Evolutionary conservation across 116 monocot genomes (phyloP).

Genomic region (Iris pallida): DNA sequence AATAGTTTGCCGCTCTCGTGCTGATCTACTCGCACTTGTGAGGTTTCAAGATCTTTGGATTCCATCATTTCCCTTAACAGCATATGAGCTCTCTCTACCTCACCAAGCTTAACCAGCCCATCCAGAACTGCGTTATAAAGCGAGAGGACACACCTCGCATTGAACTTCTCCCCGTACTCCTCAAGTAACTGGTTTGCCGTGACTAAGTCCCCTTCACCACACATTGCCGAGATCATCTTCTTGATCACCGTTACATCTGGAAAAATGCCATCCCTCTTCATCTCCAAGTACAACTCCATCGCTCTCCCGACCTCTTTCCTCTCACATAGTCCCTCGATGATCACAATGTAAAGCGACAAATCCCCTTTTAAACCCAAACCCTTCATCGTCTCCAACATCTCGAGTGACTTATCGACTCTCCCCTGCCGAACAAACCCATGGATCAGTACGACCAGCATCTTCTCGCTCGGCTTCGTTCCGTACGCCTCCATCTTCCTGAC

Average conservation of each 20-base stretch:
- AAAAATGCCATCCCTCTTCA: slow-evolving; percentile 36
- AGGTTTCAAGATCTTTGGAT: background rate
- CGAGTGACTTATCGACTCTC: slow-evolving; percentile 39
- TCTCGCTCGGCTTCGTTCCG: slow-evolving; percentile 44
- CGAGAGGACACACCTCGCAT: slow-evolving; percentile 19
- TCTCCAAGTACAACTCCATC: slow-evolving; percentile 44
- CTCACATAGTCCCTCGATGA: slow-evolving; percentile 60
- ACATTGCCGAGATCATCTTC: slow-evolving; percentile 46
- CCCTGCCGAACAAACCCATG: slow-evolving; percentile 58
- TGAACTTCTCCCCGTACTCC: slow-evolving; percentile 31
- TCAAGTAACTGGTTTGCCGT: slow-evolving; percentile 34
- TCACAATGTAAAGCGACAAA: slow-evolving; percentile 39
- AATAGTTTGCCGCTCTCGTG: slow-evolving; percentile 6
- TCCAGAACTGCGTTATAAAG: slow-evolving; percentile 66
- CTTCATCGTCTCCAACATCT: slow-evolving; percentile 67
- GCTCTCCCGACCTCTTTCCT: slow-evolving; percentile 33
- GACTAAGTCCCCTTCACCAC: slow-evolving; percentile 33
- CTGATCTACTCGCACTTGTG: background rate
- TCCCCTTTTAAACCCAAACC: slow-evolving; percentile 44
- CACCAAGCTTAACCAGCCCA: slow-evolving; percentile 39
- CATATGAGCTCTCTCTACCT: slow-evolving; percentile 37
- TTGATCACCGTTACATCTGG: slow-evolving; percentile 43
- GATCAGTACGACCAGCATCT: slow-evolving; percentile 50
- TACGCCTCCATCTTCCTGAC: slow-evolving; percentile 42
- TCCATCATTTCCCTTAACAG: slow-evolving; percentile 48